A percentile compares a stretch with the other conserved stretches of the same genome.
Conservation (phyloP, 208 protist genomes). For the Trypanosoma caninum region DNA sequence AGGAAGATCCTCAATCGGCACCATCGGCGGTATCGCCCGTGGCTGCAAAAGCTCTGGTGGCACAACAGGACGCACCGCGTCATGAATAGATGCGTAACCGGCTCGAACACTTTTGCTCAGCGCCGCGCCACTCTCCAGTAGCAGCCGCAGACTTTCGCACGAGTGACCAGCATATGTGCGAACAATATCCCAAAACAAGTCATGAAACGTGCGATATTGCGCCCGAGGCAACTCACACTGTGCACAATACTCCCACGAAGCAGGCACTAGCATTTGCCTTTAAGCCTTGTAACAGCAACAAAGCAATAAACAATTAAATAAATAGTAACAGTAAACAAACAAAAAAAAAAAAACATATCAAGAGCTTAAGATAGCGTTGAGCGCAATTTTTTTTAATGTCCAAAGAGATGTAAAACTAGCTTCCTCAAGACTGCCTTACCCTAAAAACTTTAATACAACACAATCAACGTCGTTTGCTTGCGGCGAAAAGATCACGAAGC, state of each 20-base stretch:
- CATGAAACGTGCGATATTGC: neutral
- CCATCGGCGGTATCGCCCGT: neutral
- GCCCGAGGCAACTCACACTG: neutral
- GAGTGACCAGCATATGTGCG: conserved; percentile 59
- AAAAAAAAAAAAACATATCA: neutral
- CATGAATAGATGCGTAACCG: conserved; percentile 46
- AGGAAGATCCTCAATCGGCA: conserved; percentile 21
- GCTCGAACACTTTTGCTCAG: conserved; percentile 36
- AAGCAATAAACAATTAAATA: too few species aligned
- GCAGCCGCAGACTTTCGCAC: conserved; percentile 28
- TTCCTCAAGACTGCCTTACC: too few species aligned
- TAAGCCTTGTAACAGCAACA: too few species aligned
- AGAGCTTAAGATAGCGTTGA: too few species aligned
- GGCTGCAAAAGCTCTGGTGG: conserved; percentile 24
- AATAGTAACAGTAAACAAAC: neutral
- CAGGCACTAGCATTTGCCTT: conserved; percentile 14
- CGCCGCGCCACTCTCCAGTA: conserved; percentile 38
- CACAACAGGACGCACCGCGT: conserved; percentile 42
- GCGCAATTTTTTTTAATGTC: too few species aligned
- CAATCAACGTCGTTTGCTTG: conserved; percentile 16
- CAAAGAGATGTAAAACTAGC: too few species aligned
- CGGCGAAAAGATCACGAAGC: conserved; percentile 18
- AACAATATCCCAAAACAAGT: conserved; percentile 39
- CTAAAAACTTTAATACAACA: too few species aligned
- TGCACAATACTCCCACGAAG: conserved; percentile 5